Evolutionary conservation across 108 stramenopile species (phyloP), one percentile per base, ranked within the genome.

Genomic region (Nannochloropsis granulata): DNA sequence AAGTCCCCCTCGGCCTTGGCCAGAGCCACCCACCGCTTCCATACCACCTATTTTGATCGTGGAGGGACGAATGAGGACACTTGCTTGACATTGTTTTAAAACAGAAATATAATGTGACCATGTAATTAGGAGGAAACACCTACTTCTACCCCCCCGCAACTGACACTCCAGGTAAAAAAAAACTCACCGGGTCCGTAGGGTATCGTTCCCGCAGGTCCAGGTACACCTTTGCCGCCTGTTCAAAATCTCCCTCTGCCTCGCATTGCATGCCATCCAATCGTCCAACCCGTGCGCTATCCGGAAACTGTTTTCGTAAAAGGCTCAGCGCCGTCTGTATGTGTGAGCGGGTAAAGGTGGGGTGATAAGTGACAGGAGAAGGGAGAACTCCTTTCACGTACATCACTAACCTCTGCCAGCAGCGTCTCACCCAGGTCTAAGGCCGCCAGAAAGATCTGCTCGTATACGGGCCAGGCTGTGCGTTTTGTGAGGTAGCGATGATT

Each of bases 241-340:
- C 42, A 24, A 79, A 84, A 43, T 44, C 23, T 21, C 87, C 84
- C 78, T 46, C 83, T 2, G 87, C 84, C 78, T 88, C 87, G 44
- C 25, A 25, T 13, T 26, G 46, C 87, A 88, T 88, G 43, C 87
- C 83, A 21, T 81, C 82, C 87, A 88, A 81, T 26, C 79, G 83
- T 43, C 44, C 25, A 13, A 88, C 87, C 43, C 87, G 34, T 78
- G 85, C 80, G 81, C 87, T 88, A 11, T 43, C 45, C 13, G 87
- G 87, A 43, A 88, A 88, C 43, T 88, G 7, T 10, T 71, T 71
- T n/a, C 11, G 56, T n/a, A 71, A 11, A n/a, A 71, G n/a, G 2
- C 56, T n/a, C 21, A 71, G 56, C n/a, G 56, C 7, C 7, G 21
- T 71, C 56, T 71, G n/a, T 34, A n/a, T 34, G 34, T 34, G 56